Evolutionary conservation across 306 rosid genomes (phyloP).

Genomic region (Dryas alaskensis): DNA sequence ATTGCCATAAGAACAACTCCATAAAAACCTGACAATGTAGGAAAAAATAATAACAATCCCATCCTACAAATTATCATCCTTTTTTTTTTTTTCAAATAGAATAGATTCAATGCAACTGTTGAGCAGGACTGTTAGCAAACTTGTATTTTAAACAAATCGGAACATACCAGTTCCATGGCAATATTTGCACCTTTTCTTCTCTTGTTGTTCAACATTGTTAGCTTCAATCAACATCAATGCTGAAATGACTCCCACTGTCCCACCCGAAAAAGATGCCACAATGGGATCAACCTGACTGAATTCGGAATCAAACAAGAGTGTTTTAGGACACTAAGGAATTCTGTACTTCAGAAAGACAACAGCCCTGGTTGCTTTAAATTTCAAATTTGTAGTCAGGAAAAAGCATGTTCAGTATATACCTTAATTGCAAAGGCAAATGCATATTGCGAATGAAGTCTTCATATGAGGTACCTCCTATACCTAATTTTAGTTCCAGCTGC

Average conservation of each 20-base stretch:
- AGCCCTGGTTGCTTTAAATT: constrained; percentile 10
- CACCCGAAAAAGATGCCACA: constrained; percentile 96
- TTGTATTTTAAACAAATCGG: neutral
- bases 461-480: constrained; percentile 87
- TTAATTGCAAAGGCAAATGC: constrained; percentile 87
- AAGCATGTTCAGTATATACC: constrained; percentile 39
- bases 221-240: constrained; percentile 92
- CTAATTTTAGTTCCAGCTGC: constrained; percentile 94
- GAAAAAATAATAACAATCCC: neutral
- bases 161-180: constrained; percentile 83
- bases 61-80: neutral
- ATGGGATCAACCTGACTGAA: constrained; percentile 96
- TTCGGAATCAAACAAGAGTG: constrained; percentile 24
- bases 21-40: neutral
- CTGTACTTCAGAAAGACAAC: constrained; percentile 8
- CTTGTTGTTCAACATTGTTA: constrained; percentile 88
- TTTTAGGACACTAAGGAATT: constrained; percentile 27
- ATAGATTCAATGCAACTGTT: neutral
- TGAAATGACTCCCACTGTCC: constrained; percentile 94
- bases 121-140: neutral
- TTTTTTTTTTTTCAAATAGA: too few relatives aligned
- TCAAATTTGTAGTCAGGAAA: neutral
- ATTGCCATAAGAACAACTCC: neutral
- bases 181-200: constrained; percentile 90
- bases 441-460: constrained; percentile 87